phyloP scores from a whole-genome alignment of 805 yeast genomes.

The Myxozyma vanderwaltii region DNA sequence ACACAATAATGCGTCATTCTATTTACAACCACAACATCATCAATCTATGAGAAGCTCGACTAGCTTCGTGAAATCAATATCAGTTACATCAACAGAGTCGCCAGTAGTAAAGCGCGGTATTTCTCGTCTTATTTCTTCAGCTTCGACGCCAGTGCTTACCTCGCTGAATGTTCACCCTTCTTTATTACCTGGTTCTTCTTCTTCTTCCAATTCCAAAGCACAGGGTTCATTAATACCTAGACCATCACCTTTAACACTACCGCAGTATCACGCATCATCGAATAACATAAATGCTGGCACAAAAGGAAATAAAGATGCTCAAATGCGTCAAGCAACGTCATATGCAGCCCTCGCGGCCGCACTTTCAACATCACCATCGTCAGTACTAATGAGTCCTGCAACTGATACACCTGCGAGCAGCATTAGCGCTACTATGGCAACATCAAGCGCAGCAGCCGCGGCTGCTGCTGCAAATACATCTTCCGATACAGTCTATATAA shows the following conservation, averaged over 20 bases:
- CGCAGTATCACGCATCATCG: neutral
- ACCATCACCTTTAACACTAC: neutral
- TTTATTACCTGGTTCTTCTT: neutral
- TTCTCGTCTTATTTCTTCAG: neutral
- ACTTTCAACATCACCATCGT: conserved; percentile 19
- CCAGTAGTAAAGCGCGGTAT: neutral
- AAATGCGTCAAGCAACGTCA: conserved; percentile 6
- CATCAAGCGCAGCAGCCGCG: neutral
- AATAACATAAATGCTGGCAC: neutral
- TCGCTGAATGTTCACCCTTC: neutral
- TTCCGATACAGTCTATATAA: conserved; percentile 18
- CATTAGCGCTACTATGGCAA: neutral
- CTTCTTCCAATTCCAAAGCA: neutral
- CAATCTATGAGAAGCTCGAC: neutral
- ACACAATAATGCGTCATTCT: conserved; percentile 23
- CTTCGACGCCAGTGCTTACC: conserved; percentile 3
- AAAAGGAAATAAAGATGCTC: neutral
- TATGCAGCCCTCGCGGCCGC: conserved; percentile 31
- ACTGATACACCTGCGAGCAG: neutral
- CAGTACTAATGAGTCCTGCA: neutral
- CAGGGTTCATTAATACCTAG: neutral
- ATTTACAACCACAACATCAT: conserved; percentile 7
- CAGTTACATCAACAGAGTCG: conserved; percentile 14
- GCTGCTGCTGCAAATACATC: neutral
- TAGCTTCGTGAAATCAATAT: neutral